Evolutionary conservation across 768 basidiomycete genomes (phyloP).

Genomic region (Daedaleopsis sinensis): DNA sequence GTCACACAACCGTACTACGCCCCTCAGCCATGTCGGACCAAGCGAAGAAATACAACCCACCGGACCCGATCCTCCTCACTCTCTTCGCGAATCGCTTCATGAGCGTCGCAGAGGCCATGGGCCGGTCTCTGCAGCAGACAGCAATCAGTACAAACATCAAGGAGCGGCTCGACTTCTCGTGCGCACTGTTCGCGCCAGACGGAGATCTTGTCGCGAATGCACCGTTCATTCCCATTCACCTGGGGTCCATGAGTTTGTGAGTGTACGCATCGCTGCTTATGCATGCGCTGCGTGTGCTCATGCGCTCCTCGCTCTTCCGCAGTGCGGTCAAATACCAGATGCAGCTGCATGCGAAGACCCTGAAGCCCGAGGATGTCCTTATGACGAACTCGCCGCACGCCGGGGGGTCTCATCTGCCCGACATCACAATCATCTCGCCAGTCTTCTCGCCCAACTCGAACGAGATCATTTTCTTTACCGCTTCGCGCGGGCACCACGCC

Average conservation of each 20-base stretch:
- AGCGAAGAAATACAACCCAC: conserved; percentile 38
- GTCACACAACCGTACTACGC: no score
- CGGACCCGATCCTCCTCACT: conserved; percentile 87
- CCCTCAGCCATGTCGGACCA: conserved; percentile 16
- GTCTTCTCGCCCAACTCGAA: conserved; percentile 71
- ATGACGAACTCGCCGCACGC: conserved; percentile 92
- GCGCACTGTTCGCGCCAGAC: conserved; percentile 93
- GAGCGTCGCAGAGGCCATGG: conserved; percentile 98
- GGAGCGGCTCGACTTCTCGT: conserved; percentile 93
- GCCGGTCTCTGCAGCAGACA: conserved; percentile 85
- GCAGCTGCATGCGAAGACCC: conserved; percentile 65
- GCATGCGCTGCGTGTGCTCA: background rate
- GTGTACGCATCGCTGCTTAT: conserved; percentile 30
- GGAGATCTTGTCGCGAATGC: conserved; percentile 95
- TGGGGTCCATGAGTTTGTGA: conserved; percentile 91
- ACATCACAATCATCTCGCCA: conserved; percentile 93
- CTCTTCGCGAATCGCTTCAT: conserved; percentile 97
- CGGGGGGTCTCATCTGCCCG: conserved; percentile 88
- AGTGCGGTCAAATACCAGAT: conserved; percentile 90
- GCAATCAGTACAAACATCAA: conserved; percentile 95
- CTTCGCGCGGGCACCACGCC: conserved; percentile 92
- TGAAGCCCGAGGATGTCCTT: conserved; percentile 90
- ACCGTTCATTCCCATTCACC: conserved; percentile 86
- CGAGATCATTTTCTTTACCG: conserved; percentile 91
- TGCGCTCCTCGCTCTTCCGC: background rate